Percentiles rank a stretch among this genome's conserved stretches.
Evolutionary conservation across 139 green algal species (phyloP).

Genomic region (Micromonas commoda): DNA sequence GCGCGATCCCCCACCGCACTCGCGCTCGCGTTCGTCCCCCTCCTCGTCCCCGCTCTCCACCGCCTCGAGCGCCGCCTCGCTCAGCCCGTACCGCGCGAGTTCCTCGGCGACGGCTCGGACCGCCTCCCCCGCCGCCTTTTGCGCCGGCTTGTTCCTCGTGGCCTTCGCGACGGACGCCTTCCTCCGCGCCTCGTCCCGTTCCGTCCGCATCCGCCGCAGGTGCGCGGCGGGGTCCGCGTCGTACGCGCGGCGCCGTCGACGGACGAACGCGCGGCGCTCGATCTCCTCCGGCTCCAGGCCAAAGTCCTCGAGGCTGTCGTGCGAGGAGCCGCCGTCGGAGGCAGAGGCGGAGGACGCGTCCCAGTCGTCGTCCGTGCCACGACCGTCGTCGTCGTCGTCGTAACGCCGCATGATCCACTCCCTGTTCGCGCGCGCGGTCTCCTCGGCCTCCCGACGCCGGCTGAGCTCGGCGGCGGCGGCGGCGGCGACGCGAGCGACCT

Average conservation of each 20-base stretch:
- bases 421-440: not conserved
- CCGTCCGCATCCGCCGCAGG: not conserved
- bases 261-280: not conserved
- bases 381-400: not conserved
- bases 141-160: conserved; percentile 6
- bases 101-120: not conserved
- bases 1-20: too few species aligned
- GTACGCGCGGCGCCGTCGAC: not conserved
- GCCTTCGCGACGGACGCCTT: not conserved
- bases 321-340: not conserved
- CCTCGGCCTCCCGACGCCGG: not conserved
- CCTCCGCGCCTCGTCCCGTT: not conserved
- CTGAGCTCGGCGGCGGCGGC: not conserved
- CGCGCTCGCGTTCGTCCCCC: not conserved
- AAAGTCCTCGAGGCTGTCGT: conserved; percentile 15
- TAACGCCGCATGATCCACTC: not conserved
- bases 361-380: not conserved
- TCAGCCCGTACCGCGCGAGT: not conserved
- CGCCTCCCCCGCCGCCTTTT: not conserved
- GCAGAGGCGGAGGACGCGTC: not conserved
- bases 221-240: not conserved
- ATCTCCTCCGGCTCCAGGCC: conserved; percentile 3
- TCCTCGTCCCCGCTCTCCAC: not conserved
- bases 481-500: not conserved
- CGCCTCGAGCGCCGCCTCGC: not conserved